phyloP scores from a whole-genome alignment of 345 rosid species.

The Eucalyptus dawsonii region DNA sequence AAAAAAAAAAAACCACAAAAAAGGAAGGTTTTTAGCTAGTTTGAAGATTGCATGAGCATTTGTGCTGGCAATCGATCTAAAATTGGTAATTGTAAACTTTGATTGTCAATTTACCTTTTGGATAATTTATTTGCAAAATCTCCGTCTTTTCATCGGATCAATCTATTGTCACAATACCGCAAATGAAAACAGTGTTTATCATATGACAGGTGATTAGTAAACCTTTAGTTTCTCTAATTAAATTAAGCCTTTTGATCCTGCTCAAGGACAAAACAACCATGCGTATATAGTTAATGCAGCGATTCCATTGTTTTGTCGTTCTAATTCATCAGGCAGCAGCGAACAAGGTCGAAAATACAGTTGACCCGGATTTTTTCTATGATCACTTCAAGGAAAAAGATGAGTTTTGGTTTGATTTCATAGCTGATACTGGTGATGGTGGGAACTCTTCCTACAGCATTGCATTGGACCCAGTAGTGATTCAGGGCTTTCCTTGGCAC shows the following conservation, averaged over 20 bases:
- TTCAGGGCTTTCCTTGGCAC: too few relatives aligned
- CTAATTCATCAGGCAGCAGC: too few relatives aligned
- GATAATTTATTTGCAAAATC: background rate
- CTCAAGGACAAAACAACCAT: background rate
- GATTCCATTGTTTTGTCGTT: background rate
- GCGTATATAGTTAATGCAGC: background rate
- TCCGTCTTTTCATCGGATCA: background rate
- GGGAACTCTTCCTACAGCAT: constrained; percentile 87
- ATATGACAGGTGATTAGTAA: background rate
- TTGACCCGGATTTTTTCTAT: constrained; percentile 45
- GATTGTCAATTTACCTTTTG: background rate
- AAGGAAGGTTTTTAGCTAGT: background rate
- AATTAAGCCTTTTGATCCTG: background rate
- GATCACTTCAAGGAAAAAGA: constrained; percentile 71
- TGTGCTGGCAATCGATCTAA: background rate
- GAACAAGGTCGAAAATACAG: constrained; percentile 22
- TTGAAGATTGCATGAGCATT: background rate
- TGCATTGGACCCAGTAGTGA: constrained; percentile 26
- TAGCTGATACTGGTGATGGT: constrained; percentile 99
- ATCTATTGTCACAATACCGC: background rate
- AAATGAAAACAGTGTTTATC: background rate
- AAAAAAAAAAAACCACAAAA: too few relatives aligned
- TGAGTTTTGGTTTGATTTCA: constrained; percentile 93
- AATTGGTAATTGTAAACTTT: background rate
- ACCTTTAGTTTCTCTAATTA: background rate